Evolutionary conservation across 2,329 filamentous ascomycete species (phyloP).

Genomic region (Monosporascus sp.): DNA sequence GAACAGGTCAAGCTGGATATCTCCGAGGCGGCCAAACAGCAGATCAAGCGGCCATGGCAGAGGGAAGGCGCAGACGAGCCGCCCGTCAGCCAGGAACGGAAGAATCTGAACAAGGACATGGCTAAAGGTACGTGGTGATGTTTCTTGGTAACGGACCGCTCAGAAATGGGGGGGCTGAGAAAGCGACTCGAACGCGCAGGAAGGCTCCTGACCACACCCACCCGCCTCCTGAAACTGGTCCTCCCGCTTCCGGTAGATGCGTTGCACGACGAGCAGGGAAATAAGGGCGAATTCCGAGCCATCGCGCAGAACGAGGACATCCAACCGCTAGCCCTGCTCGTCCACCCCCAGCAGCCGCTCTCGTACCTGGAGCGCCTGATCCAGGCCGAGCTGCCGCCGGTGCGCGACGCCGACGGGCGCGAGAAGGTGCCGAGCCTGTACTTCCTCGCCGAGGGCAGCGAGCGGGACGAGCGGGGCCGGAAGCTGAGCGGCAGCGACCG

Average conservation of each 20-base stretch:
- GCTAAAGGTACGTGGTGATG: conserved; percentile 48
- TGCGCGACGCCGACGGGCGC: conserved; percentile 56
- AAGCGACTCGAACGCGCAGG: conserved; percentile 34
- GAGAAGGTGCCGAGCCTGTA: conserved; percentile 68
- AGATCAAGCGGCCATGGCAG: conserved; percentile 57
- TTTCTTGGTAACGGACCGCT: not conserved
- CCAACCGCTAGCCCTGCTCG: conserved; percentile 78
- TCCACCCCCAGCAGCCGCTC: conserved; percentile 86
- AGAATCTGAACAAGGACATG: conserved; percentile 43
- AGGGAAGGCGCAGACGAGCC: conserved; percentile 53
- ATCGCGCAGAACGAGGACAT: conserved; percentile 58
- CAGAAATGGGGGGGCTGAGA: too few relatives aligned
- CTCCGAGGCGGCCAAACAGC: conserved; percentile 42
- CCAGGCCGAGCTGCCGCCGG: conserved; percentile 74
- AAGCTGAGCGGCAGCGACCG: conserved; percentile 24
- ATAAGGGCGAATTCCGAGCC: conserved; percentile 26
- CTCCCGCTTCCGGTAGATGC: conserved; percentile 54
- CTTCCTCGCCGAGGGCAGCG: conserved; percentile 74
- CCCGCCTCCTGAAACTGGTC: conserved; percentile 65
- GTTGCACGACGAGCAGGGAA: conserved; percentile 50
- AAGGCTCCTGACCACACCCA: conserved; percentile 68
- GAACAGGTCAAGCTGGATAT: conserved; percentile 27
- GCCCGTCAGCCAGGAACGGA: conserved; percentile 48
- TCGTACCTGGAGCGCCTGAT: conserved; percentile 87
- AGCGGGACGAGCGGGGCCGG: conserved; percentile 48